These are phyloP conservation scores for Hymenoscyphus scutula DNA, from an alignment of 2,329 filamentous ascomycete species.

Conservation along the genomic window DNA sequence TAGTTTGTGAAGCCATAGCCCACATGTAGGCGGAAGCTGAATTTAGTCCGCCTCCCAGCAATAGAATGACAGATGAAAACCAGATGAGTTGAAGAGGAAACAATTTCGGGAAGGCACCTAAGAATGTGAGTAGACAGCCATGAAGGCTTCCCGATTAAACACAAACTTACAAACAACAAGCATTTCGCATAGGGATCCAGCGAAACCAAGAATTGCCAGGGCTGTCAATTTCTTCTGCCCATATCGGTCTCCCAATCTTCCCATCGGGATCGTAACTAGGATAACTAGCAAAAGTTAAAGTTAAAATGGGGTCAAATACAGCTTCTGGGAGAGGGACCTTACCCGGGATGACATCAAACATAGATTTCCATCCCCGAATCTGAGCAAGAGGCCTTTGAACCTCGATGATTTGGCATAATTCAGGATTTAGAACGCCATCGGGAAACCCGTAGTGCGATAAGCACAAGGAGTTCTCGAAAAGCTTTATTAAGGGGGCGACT, in stretches of 20 bases:
- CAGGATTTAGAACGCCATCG: slow-evolving; percentile 19
- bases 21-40: slow-evolving; percentile 35
- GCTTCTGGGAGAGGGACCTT: not conserved
- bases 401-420: slow-evolving; percentile 31
- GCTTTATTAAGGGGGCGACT: slow-evolving; percentile 32
- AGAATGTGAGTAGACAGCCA: not conserved
- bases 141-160: not conserved
- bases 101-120: slow-evolving; percentile 32
- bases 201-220: slow-evolving; percentile 30
- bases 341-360: slow-evolving; percentile 35
- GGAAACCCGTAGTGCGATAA: slow-evolving; percentile 30
- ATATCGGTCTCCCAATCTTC: slow-evolving; percentile 32
- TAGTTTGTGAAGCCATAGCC: slow-evolving; percentile 33
- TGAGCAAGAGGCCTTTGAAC: slow-evolving; percentile 32
- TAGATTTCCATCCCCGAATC: slow-evolving; percentile 35
- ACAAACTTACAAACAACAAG: slow-evolving; percentile 35
- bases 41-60: slow-evolving; percentile 34
- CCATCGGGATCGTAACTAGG: slow-evolving; percentile 34
- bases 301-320: slow-evolving; percentile 1
- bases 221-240: slow-evolving; percentile 32
- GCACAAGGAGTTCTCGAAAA: slow-evolving; percentile 35
- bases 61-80: slow-evolving; percentile 31
- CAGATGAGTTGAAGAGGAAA: slow-evolving; percentile 32
- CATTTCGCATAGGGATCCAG: slow-evolving; percentile 26
- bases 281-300: slow-evolving; percentile 25